Conservation (phyloP, 306 rosid genomes). For the Echinosophora koreensis region DNA sequence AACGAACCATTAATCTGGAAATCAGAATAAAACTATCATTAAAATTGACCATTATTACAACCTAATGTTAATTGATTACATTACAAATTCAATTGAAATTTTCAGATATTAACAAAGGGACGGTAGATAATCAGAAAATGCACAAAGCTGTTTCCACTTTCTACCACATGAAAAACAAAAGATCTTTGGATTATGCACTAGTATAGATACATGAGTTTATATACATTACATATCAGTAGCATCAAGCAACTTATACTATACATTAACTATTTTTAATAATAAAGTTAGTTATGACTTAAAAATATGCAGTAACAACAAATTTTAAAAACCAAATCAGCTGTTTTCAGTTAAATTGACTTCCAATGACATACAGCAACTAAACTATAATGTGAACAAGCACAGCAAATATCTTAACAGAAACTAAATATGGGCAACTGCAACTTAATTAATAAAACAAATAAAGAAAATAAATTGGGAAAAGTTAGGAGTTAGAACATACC, state of each 20-base stretch:
- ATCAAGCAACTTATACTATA: not conserved
- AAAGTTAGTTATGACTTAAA: no score
- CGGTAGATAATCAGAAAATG: not conserved
- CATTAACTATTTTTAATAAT: not conserved
- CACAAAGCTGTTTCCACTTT: no score
- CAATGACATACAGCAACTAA: no score
- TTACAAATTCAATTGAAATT: not conserved
- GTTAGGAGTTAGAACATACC: no score
- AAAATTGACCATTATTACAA: not conserved
- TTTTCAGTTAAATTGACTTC: no score
- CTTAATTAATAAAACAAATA: no score
- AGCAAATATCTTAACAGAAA: no score
- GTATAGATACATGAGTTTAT: not conserved
- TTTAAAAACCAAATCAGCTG: no score
- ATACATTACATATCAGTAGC: not conserved
- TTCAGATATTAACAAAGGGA: not conserved
- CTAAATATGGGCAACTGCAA: no score
- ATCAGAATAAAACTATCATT: not conserved
- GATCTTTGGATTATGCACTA: not conserved
- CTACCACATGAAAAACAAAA: not conserved
- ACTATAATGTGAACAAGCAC: no score
- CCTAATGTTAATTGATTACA: not conserved
- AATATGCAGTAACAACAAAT: no score
- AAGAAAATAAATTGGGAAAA: no score
- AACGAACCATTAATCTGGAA: conserved; percentile 46